Evolutionary conservation across 768 basidiomycete genomes (phyloP).

Genomic region (Lentinula guzmanii): DNA sequence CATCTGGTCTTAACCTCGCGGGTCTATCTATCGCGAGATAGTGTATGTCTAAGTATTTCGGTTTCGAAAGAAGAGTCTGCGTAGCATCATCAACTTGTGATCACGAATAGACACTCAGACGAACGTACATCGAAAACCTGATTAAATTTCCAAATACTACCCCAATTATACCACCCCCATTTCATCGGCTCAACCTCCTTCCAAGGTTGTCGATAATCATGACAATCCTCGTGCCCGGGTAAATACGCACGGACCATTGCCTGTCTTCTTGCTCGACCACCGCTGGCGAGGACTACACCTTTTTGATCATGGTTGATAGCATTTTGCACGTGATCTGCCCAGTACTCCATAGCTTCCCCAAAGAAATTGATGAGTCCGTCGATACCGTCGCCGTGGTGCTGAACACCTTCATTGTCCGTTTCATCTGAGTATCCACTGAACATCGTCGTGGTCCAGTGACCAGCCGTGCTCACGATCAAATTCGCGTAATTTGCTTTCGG

Average conservation of each 20-base stretch:
- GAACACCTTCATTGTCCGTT: slow-evolving; percentile 12
- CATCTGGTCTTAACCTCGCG: slow-evolving; percentile 56
- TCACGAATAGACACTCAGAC: background rate
- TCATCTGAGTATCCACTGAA: slow-evolving; percentile 37
- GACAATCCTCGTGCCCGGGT: slow-evolving; percentile 2
- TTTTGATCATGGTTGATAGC: slow-evolving; percentile 29
- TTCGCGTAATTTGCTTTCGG: slow-evolving; percentile 54
- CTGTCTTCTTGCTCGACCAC: background rate
- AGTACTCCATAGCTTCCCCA: slow-evolving; percentile 45
- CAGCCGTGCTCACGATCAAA: slow-evolving; percentile 57
- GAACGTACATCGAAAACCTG: slow-evolving; percentile 40
- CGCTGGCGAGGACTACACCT: background rate
- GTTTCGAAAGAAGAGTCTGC: slow-evolving; percentile 35
- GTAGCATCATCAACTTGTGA: background rate
- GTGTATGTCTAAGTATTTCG: slow-evolving; percentile 46
- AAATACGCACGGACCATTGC: background rate
- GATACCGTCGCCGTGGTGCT: slow-evolving; percentile 31
- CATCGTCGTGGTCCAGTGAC: slow-evolving; percentile 62
- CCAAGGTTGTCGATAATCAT: slow-evolving; percentile 31
- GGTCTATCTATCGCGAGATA: slow-evolving; percentile 60
- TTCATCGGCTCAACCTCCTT: slow-evolving; percentile 31
- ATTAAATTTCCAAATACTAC: slow-evolving; percentile 52
- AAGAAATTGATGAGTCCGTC: slow-evolving; percentile 53
- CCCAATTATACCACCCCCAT: slow-evolving; percentile 63
- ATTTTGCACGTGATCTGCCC: slow-evolving; percentile 47